Base-by-base conservation (phyloP, 768 basidiomycete species). In the Leccinellum albellum region DNA sequence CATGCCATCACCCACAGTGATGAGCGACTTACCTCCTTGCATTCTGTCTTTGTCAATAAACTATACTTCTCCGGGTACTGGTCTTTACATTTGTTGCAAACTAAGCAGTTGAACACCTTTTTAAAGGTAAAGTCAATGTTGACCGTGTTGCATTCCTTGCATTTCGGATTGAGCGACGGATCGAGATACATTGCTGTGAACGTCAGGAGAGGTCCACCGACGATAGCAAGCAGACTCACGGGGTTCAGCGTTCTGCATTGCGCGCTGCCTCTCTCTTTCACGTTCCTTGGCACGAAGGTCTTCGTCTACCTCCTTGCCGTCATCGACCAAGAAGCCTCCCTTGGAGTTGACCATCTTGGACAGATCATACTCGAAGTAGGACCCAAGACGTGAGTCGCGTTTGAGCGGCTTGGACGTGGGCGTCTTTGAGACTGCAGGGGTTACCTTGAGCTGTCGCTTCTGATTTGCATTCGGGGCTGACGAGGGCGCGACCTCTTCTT, bases 301-400 rank as follows among this genome's bases (percentile, higher is more conserved):
- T 56, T 91, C 91, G 64, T 91, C 86, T 2, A 84, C 80, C 60
- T 90, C 89, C 62, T 85, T 84, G n/a, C 84, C 86, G 45, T 96
- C 94, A 61, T 96, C 91, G 6, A 96, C 79, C 66, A 99, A 73
- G 72, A 98, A 99, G 1, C 97, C 97, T 51, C 96, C 97, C 70
- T 94, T 90, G 8, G 94, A 88, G 71, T 99, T 98, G 67, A 94
- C 88, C 86, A 98, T 91, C 78, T 97, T 98, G 13, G 90, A 90
- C 14, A 98, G 73, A 71, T 98, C 95, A 83, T 97, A 98, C 62
- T 98, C 96, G 62, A 96, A 96, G 75, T 98, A 98, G 49, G 84
- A 91, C 26, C 93, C 96, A 12, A 94, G 77, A 32, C 90, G 82
- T 13, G 86, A 81, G 63, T 94, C 90, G 7, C 88, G 83, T 66